Base-by-base conservation (phyloP, 2,329 filamentous ascomycete genomes). In the Claviceps purpurea region DNA sequence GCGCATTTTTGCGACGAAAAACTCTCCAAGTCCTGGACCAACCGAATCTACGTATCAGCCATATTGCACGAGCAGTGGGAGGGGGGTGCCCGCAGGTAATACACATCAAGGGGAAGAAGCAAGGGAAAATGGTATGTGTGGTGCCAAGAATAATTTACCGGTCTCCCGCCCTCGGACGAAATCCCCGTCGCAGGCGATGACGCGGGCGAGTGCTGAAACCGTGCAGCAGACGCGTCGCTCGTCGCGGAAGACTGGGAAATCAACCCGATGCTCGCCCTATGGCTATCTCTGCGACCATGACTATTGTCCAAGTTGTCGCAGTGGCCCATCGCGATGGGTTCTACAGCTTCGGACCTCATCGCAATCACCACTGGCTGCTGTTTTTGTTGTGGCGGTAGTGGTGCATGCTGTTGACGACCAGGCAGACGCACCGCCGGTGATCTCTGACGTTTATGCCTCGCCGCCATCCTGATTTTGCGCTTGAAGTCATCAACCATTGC, bases 401-500 rank as follows among this genome's bases (percentile, higher is more conserved):
- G 10, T 34, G 30, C 30, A 11, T 46, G 26, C 4, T n/a, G 44
- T 30, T 8, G 24, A 26, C 16, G 26, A 34, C 34, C 26, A 16
- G 6, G 8, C 24, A 14, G 24, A 30, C 26, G 16, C 6, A n/a
- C n/a, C 7, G 4, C 44, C 16, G n/a, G 11, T 7, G 16, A 11
- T n/a, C 43, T n/a, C 18, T 18, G 42, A 26, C 5, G 37, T 13
- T 44, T 43, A n/a, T 56, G 55, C 4, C 58, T 54, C 10, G 62
- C 57, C 14, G 61, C 61, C 10, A 55, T 44, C 48, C 63, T 63
- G 5, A 63, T 58, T 0, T 50, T 55, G 6, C 40, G 40, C 34
- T 63, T 63, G 51, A 63, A 62, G 1, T 57, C 56, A 1, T 47
- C 52, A 0, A 62, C 45, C 41, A 61, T 61, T 52, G 60, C 59